phyloP scores from a whole-genome alignment of 1,284 basidiomycete genomes.

The Macrocystidia cucumis region DNA sequence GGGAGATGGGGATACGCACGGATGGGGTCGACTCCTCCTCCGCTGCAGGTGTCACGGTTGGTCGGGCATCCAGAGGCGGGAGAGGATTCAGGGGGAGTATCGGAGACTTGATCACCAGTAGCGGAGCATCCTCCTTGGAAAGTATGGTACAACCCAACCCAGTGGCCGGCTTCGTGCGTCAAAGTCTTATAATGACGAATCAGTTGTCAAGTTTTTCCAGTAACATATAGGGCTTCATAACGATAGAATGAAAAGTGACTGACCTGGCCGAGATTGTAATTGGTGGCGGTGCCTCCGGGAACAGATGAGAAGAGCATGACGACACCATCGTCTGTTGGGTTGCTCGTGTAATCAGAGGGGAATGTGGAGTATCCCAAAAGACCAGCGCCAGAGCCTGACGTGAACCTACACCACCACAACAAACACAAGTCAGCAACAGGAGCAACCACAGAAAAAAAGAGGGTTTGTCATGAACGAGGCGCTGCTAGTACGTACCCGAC shows the following conservation, averaged over 20 bases:
- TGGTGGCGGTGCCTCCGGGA: conserved; percentile 35
- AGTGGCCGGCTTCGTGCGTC: conserved; percentile 51
- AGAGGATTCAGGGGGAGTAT: conserved; percentile 41
- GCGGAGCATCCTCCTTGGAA: conserved; percentile 50
- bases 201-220: neutral
- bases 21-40: conserved; percentile 36
- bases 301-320: conserved; percentile 43
- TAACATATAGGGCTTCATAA: too few relatives aligned
- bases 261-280: conserved; percentile 47
- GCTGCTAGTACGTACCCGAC: conserved; percentile 26
- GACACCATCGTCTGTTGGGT: conserved; percentile 38
- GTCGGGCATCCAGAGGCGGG: conserved; percentile 38
- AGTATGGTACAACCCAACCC: conserved; percentile 52
- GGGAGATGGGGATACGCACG: conserved; percentile 24
- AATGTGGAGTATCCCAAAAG: conserved; percentile 46
- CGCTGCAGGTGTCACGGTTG: conserved; percentile 37
- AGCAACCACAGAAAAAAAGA: too few relatives aligned
- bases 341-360: conserved; percentile 29
- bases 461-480: neutral
- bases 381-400: conserved; percentile 24
- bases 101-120: conserved; percentile 39
- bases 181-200: conserved; percentile 29
- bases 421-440: too few relatives aligned
- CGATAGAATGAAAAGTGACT: conserved; percentile 9
- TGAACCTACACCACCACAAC: conserved; percentile 19